Percentiles rank a stretch among this genome's conserved stretches.
phyloP scores from a whole-genome alignment of 2,329 filamentous ascomycete species.

The Exophiala viscosa region DNA sequence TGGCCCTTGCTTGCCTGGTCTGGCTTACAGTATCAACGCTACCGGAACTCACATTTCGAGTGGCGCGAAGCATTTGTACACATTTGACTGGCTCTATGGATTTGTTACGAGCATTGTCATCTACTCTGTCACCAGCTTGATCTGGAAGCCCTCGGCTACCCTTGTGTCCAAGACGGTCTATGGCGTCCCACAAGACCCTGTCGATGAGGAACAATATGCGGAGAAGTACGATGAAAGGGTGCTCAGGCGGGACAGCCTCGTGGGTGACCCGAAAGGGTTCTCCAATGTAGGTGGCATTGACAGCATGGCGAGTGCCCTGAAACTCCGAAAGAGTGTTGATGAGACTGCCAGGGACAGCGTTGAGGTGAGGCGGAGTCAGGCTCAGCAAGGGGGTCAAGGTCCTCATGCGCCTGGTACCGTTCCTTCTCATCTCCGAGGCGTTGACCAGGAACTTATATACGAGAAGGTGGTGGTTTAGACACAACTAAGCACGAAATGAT shows the following conservation, averaged over 20 bases:
- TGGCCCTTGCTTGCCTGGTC: slow-evolving; percentile 48
- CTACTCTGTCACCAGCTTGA: slow-evolving; percentile 42
- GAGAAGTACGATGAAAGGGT: slow-evolving; percentile 21
- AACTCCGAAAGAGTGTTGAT: slow-evolving; percentile 17
- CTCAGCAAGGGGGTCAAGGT: slow-evolving; percentile 16
- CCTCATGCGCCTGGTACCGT: slow-evolving; percentile 8
- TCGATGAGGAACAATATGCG: slow-evolving; percentile 19
- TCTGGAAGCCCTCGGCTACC: slow-evolving; percentile 18
- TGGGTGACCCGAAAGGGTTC: slow-evolving; percentile 24
- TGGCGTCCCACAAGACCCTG: slow-evolving; percentile 18
- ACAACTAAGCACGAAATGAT: no score
- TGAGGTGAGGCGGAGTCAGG: slow-evolving; percentile 13
- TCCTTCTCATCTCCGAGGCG: slow-evolving; percentile 11
- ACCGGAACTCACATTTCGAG: slow-evolving; percentile 30
- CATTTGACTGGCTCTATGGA: slow-evolving; percentile 64
- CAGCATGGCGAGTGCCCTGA: slow-evolving; percentile 14
- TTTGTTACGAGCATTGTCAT: slow-evolving; percentile 55
- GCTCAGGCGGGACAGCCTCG: slow-evolving; percentile 17
- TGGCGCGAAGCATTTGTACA: slow-evolving; percentile 55
- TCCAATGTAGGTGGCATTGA: slow-evolving; percentile 20
- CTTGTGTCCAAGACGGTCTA: slow-evolving; percentile 20
- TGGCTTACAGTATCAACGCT: slow-evolving; percentile 50
- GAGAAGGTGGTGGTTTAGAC: slow-evolving; percentile 5
- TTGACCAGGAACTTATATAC: slow-evolving; percentile 9
- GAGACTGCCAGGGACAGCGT: slow-evolving; percentile 18